phyloP scores from a whole-genome alignment of 73 alveolate genomes.

The Stentor roeselii region DNA sequence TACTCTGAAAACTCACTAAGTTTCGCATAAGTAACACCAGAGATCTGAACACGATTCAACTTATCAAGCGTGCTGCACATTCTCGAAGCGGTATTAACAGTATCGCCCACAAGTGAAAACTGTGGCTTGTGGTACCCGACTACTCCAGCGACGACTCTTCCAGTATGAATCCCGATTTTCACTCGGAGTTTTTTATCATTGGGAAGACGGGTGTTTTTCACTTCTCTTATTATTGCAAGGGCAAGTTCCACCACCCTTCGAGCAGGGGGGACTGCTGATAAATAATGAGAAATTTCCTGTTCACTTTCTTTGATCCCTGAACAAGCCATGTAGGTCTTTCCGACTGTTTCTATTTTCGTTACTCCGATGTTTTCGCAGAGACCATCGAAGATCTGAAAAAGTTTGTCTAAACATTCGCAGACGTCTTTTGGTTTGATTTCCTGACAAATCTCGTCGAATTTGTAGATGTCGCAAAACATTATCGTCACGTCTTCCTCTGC shows the following conservation, averaged over 20 bases:
- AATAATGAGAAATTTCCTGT: conserved; percentile 25
- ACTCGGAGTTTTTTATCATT: conserved; percentile 33
- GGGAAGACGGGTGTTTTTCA: background rate
- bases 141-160: conserved; percentile 97
- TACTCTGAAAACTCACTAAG: background rate
- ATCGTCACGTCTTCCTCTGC: conserved; percentile 69
- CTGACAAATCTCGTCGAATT: conserved; percentile 70
- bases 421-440: conserved; percentile 47
- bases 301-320: conserved; percentile 79
- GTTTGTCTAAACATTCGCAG: conserved; percentile 47
- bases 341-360: conserved; percentile 77
- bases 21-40: background rate
- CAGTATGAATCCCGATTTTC: conserved; percentile 96
- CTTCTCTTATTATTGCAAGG: background rate
- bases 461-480: conserved; percentile 64
- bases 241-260: background rate
- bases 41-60: background rate
- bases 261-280: conserved; percentile 28
- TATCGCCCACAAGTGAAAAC: conserved; percentile 97
- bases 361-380: conserved; percentile 52
- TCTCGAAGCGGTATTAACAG: conserved; percentile 97
- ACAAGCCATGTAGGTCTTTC: conserved; percentile 80
- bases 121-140: conserved; percentile 98
- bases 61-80: conserved; percentile 82
- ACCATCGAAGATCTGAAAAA: conserved; percentile 71